Percentiles rank a stretch among this genome's conserved stretches.
phyloP scores from a whole-genome alignment of 2,329 filamentous ascomycete genomes.

The Colletotrichum chrysophilum region DNA sequence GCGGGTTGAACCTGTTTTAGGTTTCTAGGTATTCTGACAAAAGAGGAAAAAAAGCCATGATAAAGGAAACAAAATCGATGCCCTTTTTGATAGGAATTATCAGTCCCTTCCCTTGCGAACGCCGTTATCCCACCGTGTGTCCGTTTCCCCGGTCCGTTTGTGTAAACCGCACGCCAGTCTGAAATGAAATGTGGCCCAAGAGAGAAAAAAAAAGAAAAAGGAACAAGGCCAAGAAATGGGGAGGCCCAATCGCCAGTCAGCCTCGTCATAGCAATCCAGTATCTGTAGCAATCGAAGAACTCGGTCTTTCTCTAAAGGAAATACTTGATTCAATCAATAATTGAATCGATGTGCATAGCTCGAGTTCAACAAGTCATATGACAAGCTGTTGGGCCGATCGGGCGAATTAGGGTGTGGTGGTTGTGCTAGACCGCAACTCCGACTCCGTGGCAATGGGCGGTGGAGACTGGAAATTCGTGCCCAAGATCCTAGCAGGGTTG shows the following conservation, averaged over 20 bases:
- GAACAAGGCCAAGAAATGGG: neutral
- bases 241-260: neutral
- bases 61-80: neutral
- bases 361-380: neutral
- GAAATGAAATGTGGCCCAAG: neutral
- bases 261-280: neutral
- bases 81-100: neutral
- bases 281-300: neutral
- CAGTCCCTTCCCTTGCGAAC: neutral
- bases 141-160: neutral
- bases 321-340: neutral
- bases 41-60: neutral
- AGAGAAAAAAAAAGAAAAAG: neutral
- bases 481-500: neutral
- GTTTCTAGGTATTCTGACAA: conserved; percentile 13
- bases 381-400: neutral
- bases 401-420: neutral
- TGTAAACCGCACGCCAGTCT: neutral
- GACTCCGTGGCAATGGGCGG: neutral
- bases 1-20: neutral
- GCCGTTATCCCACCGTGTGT: neutral
- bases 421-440: neutral
- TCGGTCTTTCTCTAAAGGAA: neutral
- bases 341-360: neutral
- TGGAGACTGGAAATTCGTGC: neutral